Percentiles rank a stretch among this genome's conserved stretches.
phyloP scores from a whole-genome alignment of 140 eudicot species.

The Anethum foeniculum region DNA sequence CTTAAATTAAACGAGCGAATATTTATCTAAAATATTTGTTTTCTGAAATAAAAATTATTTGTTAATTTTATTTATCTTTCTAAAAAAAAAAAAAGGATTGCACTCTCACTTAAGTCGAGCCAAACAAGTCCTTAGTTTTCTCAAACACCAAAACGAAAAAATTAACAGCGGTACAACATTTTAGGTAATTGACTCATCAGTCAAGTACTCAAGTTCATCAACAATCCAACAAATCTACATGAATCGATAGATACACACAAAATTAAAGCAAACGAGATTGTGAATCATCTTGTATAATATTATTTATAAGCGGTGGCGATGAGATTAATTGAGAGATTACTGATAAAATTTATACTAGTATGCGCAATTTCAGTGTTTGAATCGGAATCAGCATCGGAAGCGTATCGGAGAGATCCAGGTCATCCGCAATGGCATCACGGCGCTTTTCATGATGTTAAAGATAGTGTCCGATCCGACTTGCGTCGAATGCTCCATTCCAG shows the following conservation, averaged over 20 bases:
- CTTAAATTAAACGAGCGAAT: too few species aligned
- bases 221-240: not conserved
- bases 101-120: not conserved
- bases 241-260: not conserved
- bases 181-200: not conserved
- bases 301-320: not conserved
- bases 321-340: not conserved
- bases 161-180: not conserved
- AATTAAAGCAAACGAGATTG: not conserved
- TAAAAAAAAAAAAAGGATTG: too few species aligned
- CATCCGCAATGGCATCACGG: slow-evolving; percentile 99
- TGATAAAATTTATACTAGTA: not conserved
- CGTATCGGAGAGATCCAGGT: slow-evolving; percentile 89
- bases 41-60: too few species aligned
- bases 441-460: slow-evolving; percentile 84
- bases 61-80: too few species aligned
- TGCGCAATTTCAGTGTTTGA: slow-evolving; percentile 11
- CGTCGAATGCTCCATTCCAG: slow-evolving; percentile 89
- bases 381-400: slow-evolving; percentile 50
- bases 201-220: not conserved
- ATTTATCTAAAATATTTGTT: too few species aligned
- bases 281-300: not conserved
- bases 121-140: not conserved
- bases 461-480: slow-evolving; percentile 76
- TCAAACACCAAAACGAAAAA: not conserved